Evolutionary conservation across 2,329 filamentous ascomycete genomes (phyloP), one percentile per base, ranked within the genome.

Genomic region (Penicillium aurantiogriseum): DNA sequence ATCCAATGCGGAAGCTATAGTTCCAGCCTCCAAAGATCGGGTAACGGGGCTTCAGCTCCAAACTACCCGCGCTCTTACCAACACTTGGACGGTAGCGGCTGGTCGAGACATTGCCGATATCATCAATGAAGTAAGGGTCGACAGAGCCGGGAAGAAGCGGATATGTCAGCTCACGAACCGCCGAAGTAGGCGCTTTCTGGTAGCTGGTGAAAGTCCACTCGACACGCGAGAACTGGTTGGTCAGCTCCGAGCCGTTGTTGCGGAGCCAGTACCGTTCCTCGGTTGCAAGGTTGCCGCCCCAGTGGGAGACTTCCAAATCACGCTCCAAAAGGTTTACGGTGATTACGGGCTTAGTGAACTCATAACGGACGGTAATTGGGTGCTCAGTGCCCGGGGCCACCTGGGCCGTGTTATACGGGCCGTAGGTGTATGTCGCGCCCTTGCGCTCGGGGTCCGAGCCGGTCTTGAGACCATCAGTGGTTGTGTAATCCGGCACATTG

Each of bases 21-120:
- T 96, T 96, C 94, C 94, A 99, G 59, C 91, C 92, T 59, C 94
- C 94, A 69, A 97, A 99, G 25, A 99, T 76, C n/a, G 94, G 94
- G 76, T 96, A 99, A 51, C 94, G 86, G 21, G 94, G 94, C 81
- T 92, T 94, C 62, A 97, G 82, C 76, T 97, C 92, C 29, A 99
- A 83, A 72, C 83, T 85, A 72, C 85, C 90, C 65, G 82, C 86
- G 15, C 58, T 64, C 63, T 62, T 67, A 42, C 62, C 64, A 61
- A 69, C 69, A 19, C 76, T 75, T 1, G 76, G 77, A 48, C 92
- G 85, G 83, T 96, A 99, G 61, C 85, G 85, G 55, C 92, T 96
- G 0, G 94, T 99, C 29, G 92, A 96, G 31, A 99, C 92, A 71
- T 99, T 99, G 65, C 94, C 94, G 70, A 99, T 96, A 67, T 91